Conservation (phyloP, 805 yeast genomes). For the Kluyveromyces dobzhanskii region DNA sequence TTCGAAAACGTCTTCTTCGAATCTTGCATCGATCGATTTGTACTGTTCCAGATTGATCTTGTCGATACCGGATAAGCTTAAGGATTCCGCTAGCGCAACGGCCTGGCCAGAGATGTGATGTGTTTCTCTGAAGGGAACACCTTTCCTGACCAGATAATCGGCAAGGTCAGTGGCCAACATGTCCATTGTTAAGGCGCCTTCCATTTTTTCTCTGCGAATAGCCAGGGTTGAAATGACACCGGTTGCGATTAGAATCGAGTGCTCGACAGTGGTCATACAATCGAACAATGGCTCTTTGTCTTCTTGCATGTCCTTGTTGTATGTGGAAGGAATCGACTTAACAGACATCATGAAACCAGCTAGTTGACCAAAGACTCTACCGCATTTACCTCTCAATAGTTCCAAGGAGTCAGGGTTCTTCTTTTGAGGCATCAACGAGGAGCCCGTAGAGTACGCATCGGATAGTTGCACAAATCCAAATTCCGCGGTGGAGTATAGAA, state of each 20-base stretch:
- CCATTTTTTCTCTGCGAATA: conserved; percentile 71
- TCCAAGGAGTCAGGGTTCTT: conserved; percentile 97
- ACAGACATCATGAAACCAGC: conserved; percentile 95
- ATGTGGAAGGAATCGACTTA: conserved; percentile 96
- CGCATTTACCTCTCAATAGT: conserved; percentile 91
- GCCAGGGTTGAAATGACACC: conserved; percentile 88
- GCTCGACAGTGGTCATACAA: conserved; percentile 81
- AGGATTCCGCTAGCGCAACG: conserved; percentile 82
- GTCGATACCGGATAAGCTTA: conserved; percentile 75
- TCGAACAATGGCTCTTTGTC: conserved; percentile 99
- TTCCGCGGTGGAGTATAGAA: conserved; percentile 94
- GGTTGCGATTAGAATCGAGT: conserved; percentile 87
- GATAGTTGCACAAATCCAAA: conserved; percentile 90
- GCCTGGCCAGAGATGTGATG: conserved; percentile 98
- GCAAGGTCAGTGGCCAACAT: conserved; percentile 99
- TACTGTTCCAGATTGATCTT: conserved; percentile 70
- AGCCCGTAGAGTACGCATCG: conserved; percentile 98
- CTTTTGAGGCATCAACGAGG: conserved; percentile 98
- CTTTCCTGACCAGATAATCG: conserved; percentile 92
- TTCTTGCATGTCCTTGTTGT: conserved; percentile 97
- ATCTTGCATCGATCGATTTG: conserved; percentile 70
- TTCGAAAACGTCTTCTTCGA: conserved; percentile 67
- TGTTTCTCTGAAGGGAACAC: conserved; percentile 98
- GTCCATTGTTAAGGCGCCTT: conserved; percentile 88
- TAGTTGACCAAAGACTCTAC: conserved; percentile 91